Conservation (phyloP, 805 yeast genomes). For the Monosporozyma siamensis region DNA sequence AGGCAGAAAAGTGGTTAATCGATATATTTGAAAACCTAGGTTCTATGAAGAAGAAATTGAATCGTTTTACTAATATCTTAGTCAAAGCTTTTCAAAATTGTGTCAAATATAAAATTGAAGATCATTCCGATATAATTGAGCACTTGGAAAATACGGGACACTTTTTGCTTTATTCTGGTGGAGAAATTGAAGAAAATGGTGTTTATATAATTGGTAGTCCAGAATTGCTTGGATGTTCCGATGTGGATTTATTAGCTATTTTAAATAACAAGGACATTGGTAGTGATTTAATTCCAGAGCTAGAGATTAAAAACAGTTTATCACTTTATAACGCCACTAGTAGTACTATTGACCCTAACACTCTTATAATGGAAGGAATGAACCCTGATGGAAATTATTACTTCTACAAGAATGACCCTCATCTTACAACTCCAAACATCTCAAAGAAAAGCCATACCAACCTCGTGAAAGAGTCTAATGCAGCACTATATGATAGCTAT, state of each 20-base stretch:
- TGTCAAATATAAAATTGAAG: conserved; percentile 47
- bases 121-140: conserved; percentile 44
- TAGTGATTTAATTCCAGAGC: conserved; percentile 34
- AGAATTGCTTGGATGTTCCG: conserved; percentile 32
- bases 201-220: conserved; percentile 69
- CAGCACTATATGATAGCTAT: conserved; percentile 4
- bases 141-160: conserved; percentile 58
- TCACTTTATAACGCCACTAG: conserved; percentile 16
- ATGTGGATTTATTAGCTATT: conserved; percentile 36
- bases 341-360: neutral
- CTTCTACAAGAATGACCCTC: neutral
- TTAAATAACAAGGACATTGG: conserved; percentile 42
- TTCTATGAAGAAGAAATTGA: conserved; percentile 68
- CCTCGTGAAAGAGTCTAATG: neutral
- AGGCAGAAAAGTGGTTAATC: conserved; percentile 55
- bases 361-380: neutral
- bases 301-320: conserved; percentile 25
- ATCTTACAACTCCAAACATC: neutral
- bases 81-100: conserved; percentile 69
- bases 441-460: conserved; percentile 16
- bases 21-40: conserved; percentile 64
- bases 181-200: conserved; percentile 60
- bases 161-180: conserved; percentile 65
- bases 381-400: conserved; percentile 8
- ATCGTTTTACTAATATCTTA: conserved; percentile 63